Conservation (phyloP, 495 filamentous ascomycete species). For the Penicillium verhagenii region DNA sequence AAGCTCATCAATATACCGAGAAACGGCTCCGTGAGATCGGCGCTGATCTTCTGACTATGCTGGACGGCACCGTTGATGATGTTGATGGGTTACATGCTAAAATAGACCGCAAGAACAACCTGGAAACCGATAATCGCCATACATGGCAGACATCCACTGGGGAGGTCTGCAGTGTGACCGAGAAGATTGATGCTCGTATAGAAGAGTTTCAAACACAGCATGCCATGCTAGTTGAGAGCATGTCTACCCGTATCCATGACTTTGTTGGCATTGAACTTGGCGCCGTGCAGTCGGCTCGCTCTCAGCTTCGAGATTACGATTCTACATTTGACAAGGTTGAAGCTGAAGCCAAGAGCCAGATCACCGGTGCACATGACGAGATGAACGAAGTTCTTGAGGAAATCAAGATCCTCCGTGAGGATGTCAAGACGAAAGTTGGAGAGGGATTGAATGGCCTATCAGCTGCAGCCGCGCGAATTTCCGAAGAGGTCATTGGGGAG, state of each 20-base stretch:
- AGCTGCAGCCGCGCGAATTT: conserved; percentile 80
- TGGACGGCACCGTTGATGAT: conserved; percentile 74
- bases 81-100: conserved; percentile 80
- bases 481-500: conserved; percentile 86
- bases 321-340: conserved; percentile 64
- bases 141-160: conserved; percentile 74
- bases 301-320: conserved; percentile 65
- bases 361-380: conserved; percentile 69
- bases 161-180: conserved; percentile 71
- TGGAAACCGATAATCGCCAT: conserved; percentile 75
- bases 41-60: conserved; percentile 67
- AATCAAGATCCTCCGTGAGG: conserved; percentile 82
- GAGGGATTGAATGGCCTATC: conserved; percentile 83
- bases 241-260: conserved; percentile 66
- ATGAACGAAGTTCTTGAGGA: conserved; percentile 91
- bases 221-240: conserved; percentile 58
- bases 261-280: conserved; percentile 73
- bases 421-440: conserved; percentile 81
- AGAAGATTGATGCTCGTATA: conserved; percentile 70
- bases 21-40: conserved; percentile 69
- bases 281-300: conserved; percentile 63
- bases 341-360: conserved; percentile 64
- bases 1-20: conserved; percentile 86
- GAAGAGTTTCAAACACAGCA: conserved; percentile 68
- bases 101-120: conserved; percentile 73